phyloP scores from a whole-genome alignment of 768 basidiomycete genomes.

The Mrakia hoshinonis region DNA sequence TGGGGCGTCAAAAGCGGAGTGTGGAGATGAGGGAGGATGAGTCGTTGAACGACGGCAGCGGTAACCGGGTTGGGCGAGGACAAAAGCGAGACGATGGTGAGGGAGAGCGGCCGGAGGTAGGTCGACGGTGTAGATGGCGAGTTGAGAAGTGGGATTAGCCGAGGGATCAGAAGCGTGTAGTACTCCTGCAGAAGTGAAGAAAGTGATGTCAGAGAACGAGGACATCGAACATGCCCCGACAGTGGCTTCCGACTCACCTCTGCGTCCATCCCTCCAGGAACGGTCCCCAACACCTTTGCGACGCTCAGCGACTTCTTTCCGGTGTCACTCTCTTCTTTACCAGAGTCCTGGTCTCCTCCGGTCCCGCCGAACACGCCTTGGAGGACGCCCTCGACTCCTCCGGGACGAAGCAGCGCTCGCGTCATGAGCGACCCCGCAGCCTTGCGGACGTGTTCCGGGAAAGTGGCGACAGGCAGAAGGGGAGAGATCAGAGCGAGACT shows the following conservation, averaged over 20 bases:
- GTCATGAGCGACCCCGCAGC: conserved; percentile 18
- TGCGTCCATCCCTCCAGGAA: neutral
- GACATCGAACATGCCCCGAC: neutral
- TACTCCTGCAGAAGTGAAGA: neutral
- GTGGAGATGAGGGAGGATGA: conserved; percentile 19
- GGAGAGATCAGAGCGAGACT: conserved; percentile 17
- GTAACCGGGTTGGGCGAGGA: neutral
- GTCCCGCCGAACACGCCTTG: conserved; percentile 16
- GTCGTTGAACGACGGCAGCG: neutral
- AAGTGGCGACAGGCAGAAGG: conserved; percentile 1
- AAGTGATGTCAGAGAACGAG: neutral
- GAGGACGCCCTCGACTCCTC: conserved; percentile 21
- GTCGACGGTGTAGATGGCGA: conserved; percentile 12
- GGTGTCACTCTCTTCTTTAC: conserved; percentile 4
- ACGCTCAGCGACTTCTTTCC: conserved; percentile 6
- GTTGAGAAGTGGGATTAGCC: conserved; percentile 9
- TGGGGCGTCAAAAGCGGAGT: conserved; percentile 2
- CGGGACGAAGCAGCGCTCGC: conserved; percentile 13
- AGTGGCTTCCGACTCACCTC: neutral
- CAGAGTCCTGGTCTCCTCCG: neutral
- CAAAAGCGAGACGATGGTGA: neutral
- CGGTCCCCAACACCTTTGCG: neutral
- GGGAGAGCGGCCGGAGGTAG: conserved; percentile 20
- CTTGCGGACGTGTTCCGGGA: neutral
- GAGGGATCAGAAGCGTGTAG: conserved; percentile 16